Conservation (phyloP, 2,329 filamentous ascomycete genomes). For the Ambrosiella xylebori region DNA sequence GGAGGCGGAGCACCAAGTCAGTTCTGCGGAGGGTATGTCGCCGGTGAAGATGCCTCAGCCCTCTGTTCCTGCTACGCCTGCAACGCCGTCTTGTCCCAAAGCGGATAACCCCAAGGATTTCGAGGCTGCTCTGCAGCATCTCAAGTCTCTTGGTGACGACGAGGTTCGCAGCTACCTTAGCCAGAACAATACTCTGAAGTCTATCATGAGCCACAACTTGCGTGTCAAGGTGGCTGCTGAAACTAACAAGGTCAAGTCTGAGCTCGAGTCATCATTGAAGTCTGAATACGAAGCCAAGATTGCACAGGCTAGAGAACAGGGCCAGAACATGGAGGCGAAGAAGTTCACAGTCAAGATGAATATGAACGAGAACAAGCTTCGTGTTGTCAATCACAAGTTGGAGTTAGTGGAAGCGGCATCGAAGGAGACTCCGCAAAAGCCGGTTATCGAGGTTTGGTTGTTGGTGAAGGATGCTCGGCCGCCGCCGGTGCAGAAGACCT, state of each 20-base stretch:
- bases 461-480: constrained; percentile 11
- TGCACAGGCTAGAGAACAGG: constrained; percentile 39
- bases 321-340: constrained; percentile 56
- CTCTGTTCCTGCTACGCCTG: constrained; percentile 18
- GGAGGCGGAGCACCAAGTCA: constrained; percentile 32
- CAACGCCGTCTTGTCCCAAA: constrained; percentile 18
- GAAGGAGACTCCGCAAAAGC: constrained; percentile 65
- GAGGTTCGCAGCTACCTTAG: constrained; percentile 40
- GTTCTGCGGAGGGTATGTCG: constrained; percentile 14
- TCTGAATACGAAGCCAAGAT: constrained; percentile 36
- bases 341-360: constrained; percentile 59
- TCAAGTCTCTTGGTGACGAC: constrained; percentile 24
- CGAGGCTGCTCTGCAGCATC: constrained; percentile 9
- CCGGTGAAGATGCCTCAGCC: constrained; percentile 16
- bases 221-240: constrained; percentile 54
- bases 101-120: constrained; percentile 20
- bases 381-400: constrained; percentile 51
- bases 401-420: constrained; percentile 66
- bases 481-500: constrained; percentile 12
- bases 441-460: constrained; percentile 72
- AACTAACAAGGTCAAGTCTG: constrained; percentile 40
- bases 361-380: constrained; percentile 56
- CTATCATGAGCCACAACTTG: constrained; percentile 42
- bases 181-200: constrained; percentile 39
- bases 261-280: constrained; percentile 30